Base-by-base conservation (phyloP, 1,284 basidiomycete genomes). In the Coniferiporia sulphurascens region DNA sequence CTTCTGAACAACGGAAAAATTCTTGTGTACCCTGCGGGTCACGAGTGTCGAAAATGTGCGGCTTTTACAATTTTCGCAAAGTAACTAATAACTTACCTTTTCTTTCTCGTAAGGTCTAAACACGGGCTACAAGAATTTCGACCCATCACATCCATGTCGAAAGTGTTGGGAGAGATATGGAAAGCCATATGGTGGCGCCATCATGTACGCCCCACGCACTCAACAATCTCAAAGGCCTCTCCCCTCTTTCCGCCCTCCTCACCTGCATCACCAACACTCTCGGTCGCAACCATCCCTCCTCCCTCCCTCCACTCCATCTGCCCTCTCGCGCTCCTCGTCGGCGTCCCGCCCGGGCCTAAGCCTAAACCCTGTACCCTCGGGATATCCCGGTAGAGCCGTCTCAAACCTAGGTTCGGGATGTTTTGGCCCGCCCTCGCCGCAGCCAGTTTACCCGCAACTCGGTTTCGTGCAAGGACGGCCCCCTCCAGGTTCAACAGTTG, bases 81-180 rank as follows among this genome's bases (percentile, higher is more conserved):
- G 22, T 10, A 21, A n/a, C 32, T 43, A n/a, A 19, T n/a, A n/a
- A 19, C n/a, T 57, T 15, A 46, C 17, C 56, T 36, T 43, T 36
- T 10, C 41, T 32, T 17, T 43, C 13, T 46, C 46, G 44, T 48
- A 58, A 91, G 88, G 88, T 67, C 74, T 76, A 44, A 89, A 90
- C 67, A 83, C 80, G 0, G 89, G 89, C 1, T 91, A 85, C 72
- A 87, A 87, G 70, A 75, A 81, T 59, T 76, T 74, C 48, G 86
- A 90, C 67, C 86, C 87, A 0, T 70, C 76, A 0, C 74, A 83
- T 61, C 85, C 88, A 6, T 91, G 89, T 66, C 74, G 75, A 53
- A 82, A 79, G 57, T 91, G 89, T 70, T 91, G 88, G 89, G 72
- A 77, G 1, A 83, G 82, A 62, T 85, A 86, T 68, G 75, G 77